Evolutionary conservation across 75 land plant species (phyloP).

Genomic region (Picea glauca): DNA sequence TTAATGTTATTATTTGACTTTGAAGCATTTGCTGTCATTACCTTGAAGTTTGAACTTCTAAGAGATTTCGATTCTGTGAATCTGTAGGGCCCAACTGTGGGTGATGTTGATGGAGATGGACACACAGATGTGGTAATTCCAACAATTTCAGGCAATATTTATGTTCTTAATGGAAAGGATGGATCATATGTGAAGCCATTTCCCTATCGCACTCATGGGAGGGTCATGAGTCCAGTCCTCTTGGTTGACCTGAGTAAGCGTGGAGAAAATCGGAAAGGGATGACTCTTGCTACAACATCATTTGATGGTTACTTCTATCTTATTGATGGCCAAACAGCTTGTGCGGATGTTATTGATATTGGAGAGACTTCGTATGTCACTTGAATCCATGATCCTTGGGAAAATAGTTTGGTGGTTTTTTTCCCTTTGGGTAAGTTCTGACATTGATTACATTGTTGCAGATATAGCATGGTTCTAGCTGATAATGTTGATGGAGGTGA

Average conservation of each 20-base stretch:
- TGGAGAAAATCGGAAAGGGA: constrained; percentile 62
- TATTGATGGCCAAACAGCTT: constrained; percentile 90
- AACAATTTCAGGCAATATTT: constrained; percentile 89
- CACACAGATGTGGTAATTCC: constrained; percentile 91
- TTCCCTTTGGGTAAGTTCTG: not conserved
- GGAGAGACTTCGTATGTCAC: constrained; percentile 96
- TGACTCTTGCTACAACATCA: constrained; percentile 86
- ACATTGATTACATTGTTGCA: constrained; percentile 25
- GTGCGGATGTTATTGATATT: constrained; percentile 98
- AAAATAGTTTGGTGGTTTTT: not conserved
- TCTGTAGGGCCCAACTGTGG: constrained; percentile 82
- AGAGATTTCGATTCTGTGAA: constrained; percentile 9
- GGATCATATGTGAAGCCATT: constrained; percentile 78
- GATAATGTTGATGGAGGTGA: constrained; percentile 99
- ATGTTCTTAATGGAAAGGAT: constrained; percentile 93
- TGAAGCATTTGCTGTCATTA: not conserved
- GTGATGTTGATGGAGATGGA: constrained; percentile 99
- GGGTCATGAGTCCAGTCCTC: constrained; percentile 91
- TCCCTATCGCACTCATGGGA: constrained; percentile 94
- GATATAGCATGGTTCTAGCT: constrained; percentile 97
- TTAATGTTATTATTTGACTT: not conserved
- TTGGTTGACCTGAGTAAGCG: constrained; percentile 77
- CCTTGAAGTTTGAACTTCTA: not conserved
- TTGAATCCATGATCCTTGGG: not conserved
- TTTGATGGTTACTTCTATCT: constrained; percentile 99